These are phyloP conservation scores for Vitellaria paradoxa DNA, from an alignment of 179 eudicot species.

Conservation along the genomic window DNA sequence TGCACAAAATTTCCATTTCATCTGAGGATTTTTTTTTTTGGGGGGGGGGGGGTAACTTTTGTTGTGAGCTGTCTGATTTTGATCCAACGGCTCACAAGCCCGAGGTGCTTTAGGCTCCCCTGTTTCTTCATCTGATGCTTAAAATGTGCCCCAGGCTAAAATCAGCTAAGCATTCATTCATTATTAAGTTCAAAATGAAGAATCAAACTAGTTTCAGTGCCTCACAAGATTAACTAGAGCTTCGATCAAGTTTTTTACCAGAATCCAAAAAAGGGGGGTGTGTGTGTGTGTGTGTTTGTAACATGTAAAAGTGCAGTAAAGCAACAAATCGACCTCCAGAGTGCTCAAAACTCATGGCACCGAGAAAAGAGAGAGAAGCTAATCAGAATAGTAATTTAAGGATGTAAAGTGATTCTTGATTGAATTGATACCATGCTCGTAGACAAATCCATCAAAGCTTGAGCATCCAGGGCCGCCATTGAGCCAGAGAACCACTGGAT, in stretches of 20 bases:
- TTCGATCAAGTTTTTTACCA: background rate
- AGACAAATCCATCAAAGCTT: constrained; percentile 97
- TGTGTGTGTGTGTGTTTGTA: too few species aligned
- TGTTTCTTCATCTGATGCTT: too few species aligned
- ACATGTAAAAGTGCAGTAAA: background rate
- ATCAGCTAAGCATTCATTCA: background rate
- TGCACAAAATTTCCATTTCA: background rate
- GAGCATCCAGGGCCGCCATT: constrained; percentile 99
- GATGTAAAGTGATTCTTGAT: background rate
- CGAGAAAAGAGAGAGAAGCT: background rate
- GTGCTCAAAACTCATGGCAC: background rate
- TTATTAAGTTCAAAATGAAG: background rate
- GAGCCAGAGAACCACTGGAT: constrained; percentile 98
- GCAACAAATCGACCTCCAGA: background rate
- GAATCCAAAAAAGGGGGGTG: background rate
- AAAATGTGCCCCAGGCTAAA: background rate
- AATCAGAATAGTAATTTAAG: background rate
- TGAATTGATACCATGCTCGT: constrained; percentile 70
- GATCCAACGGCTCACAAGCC: too few species aligned
- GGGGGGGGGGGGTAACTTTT: too few species aligned
- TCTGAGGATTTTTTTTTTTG: too few species aligned
- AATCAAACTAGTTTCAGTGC: background rate
- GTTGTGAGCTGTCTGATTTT: too few species aligned
- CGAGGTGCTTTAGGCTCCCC: too few species aligned
- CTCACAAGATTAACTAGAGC: background rate